phyloP scores from a whole-genome alignment of 1,284 basidiomycete genomes.

The Marasmius sp. region DNA sequence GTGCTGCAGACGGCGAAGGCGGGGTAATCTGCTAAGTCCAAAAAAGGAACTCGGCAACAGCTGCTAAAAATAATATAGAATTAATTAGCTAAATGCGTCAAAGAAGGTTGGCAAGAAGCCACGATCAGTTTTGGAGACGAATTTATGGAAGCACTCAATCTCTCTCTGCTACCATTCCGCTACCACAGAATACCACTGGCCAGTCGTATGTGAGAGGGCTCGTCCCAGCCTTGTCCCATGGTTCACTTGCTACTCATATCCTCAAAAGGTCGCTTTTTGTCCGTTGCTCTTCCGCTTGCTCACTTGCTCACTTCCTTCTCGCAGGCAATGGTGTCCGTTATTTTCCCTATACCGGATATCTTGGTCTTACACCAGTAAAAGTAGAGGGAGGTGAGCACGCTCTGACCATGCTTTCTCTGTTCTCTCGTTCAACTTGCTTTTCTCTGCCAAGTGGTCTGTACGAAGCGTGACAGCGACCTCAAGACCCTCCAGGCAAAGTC shows the following conservation, averaged over 20 bases:
- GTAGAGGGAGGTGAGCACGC: conserved; percentile 67
- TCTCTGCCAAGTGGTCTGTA: conserved; percentile 54
- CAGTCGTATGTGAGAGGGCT: conserved; percentile 22
- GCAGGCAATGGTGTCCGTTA: conserved; percentile 66
- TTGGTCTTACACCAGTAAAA: conserved; percentile 76
- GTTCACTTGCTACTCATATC: conserved; percentile 64
- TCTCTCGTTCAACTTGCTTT: conserved; percentile 9
- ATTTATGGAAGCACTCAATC: neutral
- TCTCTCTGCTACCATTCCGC: neutral
- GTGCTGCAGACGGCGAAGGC: neutral
- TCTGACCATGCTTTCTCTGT: conserved; percentile 9
- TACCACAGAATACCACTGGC: conserved; percentile 23
- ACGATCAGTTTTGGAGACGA: neutral
- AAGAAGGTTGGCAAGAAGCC: neutral
- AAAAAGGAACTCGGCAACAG: conserved; percentile 21
- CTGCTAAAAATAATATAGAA: conserved; percentile 21
- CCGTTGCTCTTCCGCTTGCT: conserved; percentile 14
- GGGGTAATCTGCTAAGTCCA: neutral
- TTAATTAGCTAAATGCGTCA: neutral
- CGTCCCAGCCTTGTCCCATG: conserved; percentile 41
- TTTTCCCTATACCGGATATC: conserved; percentile 76
- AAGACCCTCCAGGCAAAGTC: conserved; percentile 63
- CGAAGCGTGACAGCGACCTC: conserved; percentile 67
- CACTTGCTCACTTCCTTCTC: conserved; percentile 14
- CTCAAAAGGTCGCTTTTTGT: conserved; percentile 35